Conservation (phyloP, 116 monocot genomes). For the Cymodocea nodosa region DNA sequence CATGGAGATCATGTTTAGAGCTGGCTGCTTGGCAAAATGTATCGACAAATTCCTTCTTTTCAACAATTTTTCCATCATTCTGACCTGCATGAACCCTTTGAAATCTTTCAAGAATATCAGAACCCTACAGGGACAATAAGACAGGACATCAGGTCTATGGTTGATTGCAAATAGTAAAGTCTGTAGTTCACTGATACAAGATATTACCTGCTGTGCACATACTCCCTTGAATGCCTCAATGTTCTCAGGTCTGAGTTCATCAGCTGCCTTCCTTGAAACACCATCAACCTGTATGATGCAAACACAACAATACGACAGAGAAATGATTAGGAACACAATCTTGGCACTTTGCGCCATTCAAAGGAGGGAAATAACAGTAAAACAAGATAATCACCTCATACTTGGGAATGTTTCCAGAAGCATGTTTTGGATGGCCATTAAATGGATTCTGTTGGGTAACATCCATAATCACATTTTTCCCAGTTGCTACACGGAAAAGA, state of each 20-base stretch:
- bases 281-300: not conserved
- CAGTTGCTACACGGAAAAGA: not conserved
- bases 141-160: not conserved
- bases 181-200: not conserved
- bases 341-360: not conserved
- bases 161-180: not conserved
- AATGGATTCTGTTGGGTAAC: not conserved
- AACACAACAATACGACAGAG: not conserved
- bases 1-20: not conserved
- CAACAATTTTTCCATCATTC: not conserved
- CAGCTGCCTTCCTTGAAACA: not conserved
- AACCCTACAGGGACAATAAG: not conserved
- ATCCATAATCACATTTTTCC: not conserved
- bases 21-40: not conserved
- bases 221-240: not conserved
- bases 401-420: not conserved
- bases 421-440: conserved; percentile 5
- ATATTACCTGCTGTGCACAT: not conserved
- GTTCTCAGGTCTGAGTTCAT: not conserved
- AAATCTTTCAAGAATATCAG: not conserved
- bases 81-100: not conserved
- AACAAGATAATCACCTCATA: conserved; percentile 3
- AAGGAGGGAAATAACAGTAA: not conserved
- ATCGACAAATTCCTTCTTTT: not conserved
- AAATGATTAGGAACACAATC: not conserved